Evolutionary conservation across 2,329 filamentous ascomycete genomes (phyloP), one percentile per base, ranked within the genome.

Genomic region (Monosporascus sp.): DNA sequence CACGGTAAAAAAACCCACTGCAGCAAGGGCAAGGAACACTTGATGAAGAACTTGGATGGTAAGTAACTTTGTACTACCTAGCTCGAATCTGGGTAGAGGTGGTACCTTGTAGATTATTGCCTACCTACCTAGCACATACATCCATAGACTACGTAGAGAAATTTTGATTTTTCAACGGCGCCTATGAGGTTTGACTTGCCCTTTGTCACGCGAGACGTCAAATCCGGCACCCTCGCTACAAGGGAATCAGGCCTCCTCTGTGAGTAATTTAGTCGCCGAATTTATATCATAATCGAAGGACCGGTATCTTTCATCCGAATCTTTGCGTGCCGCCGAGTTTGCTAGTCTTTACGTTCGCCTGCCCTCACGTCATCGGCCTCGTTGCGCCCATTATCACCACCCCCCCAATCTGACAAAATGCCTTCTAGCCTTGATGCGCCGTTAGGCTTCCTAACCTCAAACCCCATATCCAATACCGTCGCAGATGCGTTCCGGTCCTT

Each of bases 401-500:
- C 62, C 57, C 65, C 54, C 54, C 58, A 58, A 57, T 57, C 54
- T 50, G 50, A 67, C 70, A 74, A 65, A 65, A 83, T 83, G 80
- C 75, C 78, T 57, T 73, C 78, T 63, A 69, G 67, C 61, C 54
- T 68, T 51, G 66, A 71, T 51, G 66, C 70, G 72, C 78, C 80
- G 62, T 76, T 84, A 65, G 83, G 83, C 66, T 82, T 90, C 63
- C 70, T 96, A 61, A 79, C 82, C 65, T 81, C 86, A 66, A 96
- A 96, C 72, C 83, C 89, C 55, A 73, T 94, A 65, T 77, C 85
- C 52, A 77, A 78, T 60, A 79, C 83, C 60, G 69, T 96, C 63
- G 81, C 84, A 72, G 88, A 96, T 79, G 86, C 85, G 73, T 88
- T 94, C 75, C 82, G 79, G 65, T 83, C 86, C 51, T 95, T 97